These are phyloP conservation scores for Penicillium argentinense DNA, from an alignment of 495 filamentous ascomycete species.

Conservation along the genomic window DNA sequence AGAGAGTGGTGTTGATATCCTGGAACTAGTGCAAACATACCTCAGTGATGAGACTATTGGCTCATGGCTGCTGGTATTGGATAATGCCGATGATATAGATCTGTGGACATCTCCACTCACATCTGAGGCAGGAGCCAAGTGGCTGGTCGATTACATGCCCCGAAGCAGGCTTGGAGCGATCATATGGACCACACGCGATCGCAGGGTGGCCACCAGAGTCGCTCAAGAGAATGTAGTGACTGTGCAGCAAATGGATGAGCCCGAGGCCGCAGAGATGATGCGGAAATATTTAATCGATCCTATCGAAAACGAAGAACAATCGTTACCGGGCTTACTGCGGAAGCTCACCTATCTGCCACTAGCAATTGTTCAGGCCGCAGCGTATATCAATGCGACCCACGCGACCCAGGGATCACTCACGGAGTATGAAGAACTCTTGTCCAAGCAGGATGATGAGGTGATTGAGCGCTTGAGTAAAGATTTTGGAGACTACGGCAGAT, in stretches of 20 bases:
- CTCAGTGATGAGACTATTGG: constrained; percentile 22
- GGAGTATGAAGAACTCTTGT: constrained; percentile 32
- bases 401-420: constrained; percentile 17
- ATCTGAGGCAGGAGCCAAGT: background rate
- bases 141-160: constrained; percentile 37
- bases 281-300: constrained; percentile 13
- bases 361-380: constrained; percentile 48
- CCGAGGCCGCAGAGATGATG: constrained; percentile 14
- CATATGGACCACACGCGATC: constrained; percentile 1
- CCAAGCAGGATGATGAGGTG: constrained; percentile 26
- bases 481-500: constrained; percentile 38
- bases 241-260: background rate
- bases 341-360: constrained; percentile 44
- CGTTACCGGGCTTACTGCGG: constrained; percentile 28
- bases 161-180: constrained; percentile 34
- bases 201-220: background rate
- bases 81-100: constrained; percentile 28
- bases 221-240: background rate
- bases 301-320: constrained; percentile 15
- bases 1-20: constrained; percentile 17
- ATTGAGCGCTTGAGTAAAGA: constrained; percentile 38
- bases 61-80: constrained; percentile 37
- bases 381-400: constrained; percentile 45
- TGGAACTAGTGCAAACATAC: constrained; percentile 24
- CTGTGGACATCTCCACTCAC: constrained; percentile 2